Evolutionary conservation across 2,329 filamentous ascomycete species (phyloP).

Genomic region (Cercospora sp.): DNA sequence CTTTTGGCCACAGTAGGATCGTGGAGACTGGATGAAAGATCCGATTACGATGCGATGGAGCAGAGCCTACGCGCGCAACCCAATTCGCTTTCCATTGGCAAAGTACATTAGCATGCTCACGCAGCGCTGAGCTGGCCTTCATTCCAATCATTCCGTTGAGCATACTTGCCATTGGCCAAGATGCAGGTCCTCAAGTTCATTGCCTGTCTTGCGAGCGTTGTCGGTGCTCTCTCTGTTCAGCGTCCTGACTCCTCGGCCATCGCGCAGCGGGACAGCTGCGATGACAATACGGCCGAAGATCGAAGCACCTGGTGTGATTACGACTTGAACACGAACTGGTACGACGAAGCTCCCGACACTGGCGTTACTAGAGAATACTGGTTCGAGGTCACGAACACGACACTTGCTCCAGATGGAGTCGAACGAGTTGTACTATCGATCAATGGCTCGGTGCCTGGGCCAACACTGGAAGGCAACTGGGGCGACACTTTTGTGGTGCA

Average conservation of each 20-base stretch:
- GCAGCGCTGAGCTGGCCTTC: neutral
- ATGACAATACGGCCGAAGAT: slow-evolving; percentile 38
- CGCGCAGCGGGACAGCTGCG: slow-evolving; percentile 20
- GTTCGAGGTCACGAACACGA: neutral
- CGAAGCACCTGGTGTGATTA: slow-evolving; percentile 38
- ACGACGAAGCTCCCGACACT: slow-evolving; percentile 40
- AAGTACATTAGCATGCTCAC: neutral
- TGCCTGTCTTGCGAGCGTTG: neutral
- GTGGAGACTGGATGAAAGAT: neutral
- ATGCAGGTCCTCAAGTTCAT: neutral
- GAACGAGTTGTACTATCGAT: neutral
- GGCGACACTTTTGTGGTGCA: neutral
- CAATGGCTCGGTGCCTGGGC: neutral
- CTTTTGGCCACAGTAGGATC: neutral
- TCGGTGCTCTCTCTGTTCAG: slow-evolving; percentile 5
- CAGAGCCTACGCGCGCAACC: neutral
- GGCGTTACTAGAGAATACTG: slow-evolving; percentile 23
- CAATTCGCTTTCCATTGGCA: neutral
- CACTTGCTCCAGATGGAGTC: neutral
- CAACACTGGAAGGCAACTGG: neutral
- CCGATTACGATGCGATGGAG: neutral
- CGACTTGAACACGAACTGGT: slow-evolving; percentile 40
- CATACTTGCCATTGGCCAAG: neutral
- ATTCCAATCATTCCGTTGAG: neutral
- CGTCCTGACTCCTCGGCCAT: neutral